Base-by-base conservation (phyloP, 306 rosid genomes). In the Quillaja saponaria region DNA sequence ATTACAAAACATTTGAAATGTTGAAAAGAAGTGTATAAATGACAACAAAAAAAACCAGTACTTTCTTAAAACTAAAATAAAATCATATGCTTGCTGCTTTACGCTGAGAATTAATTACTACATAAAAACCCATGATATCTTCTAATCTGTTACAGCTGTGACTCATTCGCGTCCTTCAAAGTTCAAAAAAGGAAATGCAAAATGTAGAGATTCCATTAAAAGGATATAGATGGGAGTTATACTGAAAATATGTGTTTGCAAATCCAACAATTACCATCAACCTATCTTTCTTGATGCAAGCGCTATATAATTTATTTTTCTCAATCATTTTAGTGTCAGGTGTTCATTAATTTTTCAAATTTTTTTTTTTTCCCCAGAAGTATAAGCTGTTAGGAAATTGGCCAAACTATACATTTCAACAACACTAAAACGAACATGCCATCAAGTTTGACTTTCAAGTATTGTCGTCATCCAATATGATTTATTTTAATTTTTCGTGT, bases 1-100 rank as follows among this genome's bases (percentile, higher is more conserved):
- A 49, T 8, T 8, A 42, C 41, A 47, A 34, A 34, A 61, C n/a
- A 61, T 37, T 20, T n/a, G 65, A 52, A 72, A 48, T 39, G 51
- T 45, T 1, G 15, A 59, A 39, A 51, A 17, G 25, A 17, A 54
- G 31, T 17, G 45, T 48, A 42, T 16, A 61, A 13, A 51, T 40
- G 20, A 52, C n/a, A n/a, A 34, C 44, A 46, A 17, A 16, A 33
- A 12, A 19, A 7, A 0, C 39, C 9, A 53, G 55, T 41, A 9
- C 28, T 16, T 40, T 65, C 28, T 61, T 13, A 14, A 56, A 11
- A 16, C 4, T 9, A 14, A 3, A 9, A 40, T 40, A 40, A 5
- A 40, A 40, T 40, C 10, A 9, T 40, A 40, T 14, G 3, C 3
- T 13, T 40, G 46, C 13, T 9, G 46, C 68, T 55, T 53, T 14